Evolutionary conservation across 768 basidiomycete species (phyloP), one percentile per base, ranked within the genome.

Genomic region (Hygrophoropsis aurantiaca): DNA sequence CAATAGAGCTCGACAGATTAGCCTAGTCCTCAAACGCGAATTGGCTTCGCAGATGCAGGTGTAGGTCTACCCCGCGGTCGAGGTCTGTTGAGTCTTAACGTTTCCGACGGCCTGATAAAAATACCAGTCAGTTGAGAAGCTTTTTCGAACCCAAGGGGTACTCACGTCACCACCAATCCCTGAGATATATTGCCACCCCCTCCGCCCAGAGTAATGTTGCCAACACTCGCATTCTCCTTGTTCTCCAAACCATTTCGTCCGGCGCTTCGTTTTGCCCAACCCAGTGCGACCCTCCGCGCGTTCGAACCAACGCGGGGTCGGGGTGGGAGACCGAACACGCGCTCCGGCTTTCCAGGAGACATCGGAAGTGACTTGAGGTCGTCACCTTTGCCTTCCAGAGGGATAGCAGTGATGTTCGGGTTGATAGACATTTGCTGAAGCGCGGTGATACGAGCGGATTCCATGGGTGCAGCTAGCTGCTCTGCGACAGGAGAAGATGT

Each of bases 221-320:
- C 41, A 1, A 49, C 42, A 5, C 44, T 42, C 24, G 52, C 46
- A 23, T 81, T 82, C 62, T 84, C 80, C 60, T 84, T 78, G 54
- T 78, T 77, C 49, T 80, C 82, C 58, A 71, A 42, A 64, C 78
- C 48, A 60, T 66, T 65, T 71, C 82, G 64, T 24, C 75, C 77
- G 0, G 66, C 71, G 54, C 74, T 80, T 27, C 81, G 78, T 67
- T 87, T 88, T 34, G 81, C 67, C 81, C 78, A 82, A 2, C 85
- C 86, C 1, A 80, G 69, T 0, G 78, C 77, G 0, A 69, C 72
- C n/a, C 84, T 73, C 11, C 83, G 72, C 0, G 78, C 70, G n/a
- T 69, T 73, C 0, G 82, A 82, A 3, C 68, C 74, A 38, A 82
- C 78, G 20, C 78, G 71, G 13, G 82, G 74, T 9, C 82, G 78